Conservation (phyloP, 1,284 basidiomycete species). For the Fomes fomentarius region DNA sequence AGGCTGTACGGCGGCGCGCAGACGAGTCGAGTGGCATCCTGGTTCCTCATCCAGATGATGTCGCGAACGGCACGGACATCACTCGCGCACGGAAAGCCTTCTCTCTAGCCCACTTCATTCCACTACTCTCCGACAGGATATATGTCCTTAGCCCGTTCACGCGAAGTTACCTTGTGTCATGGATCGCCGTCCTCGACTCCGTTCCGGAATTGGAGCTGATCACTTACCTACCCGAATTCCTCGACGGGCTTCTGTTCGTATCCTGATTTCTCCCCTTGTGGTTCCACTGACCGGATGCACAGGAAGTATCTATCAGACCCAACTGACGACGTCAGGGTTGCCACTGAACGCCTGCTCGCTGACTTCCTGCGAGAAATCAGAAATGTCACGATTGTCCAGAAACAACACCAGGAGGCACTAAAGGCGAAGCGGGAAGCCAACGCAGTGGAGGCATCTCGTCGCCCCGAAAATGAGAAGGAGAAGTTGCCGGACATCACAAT, state of each 20-base stretch:
- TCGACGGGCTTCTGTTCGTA: constrained; percentile 92
- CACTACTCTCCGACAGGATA: constrained; percentile 90
- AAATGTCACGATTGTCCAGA: constrained; percentile 78
- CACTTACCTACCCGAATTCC: constrained; percentile 91
- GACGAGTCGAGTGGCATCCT: constrained; percentile 51
- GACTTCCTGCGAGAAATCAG: constrained; percentile 93
- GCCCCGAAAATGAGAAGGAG: constrained; percentile 30
- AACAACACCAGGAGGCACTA: constrained; percentile 58
- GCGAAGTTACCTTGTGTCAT: constrained; percentile 93
- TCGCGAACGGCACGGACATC: constrained; percentile 47
- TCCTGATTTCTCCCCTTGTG: constrained; percentile 1
- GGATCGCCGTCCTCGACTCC: constrained; percentile 96
- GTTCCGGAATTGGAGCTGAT: constrained; percentile 97
- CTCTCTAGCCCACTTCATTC: constrained; percentile 94
- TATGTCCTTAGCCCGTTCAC: constrained; percentile 97
- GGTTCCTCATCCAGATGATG: constrained; percentile 62
- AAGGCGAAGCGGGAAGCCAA: constrained; percentile 46
- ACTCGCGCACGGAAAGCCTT: constrained; percentile 77
- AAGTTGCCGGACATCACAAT: constrained; percentile 34
- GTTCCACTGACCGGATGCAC: constrained; percentile 17
- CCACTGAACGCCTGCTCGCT: constrained; percentile 90
- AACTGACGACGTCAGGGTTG: constrained; percentile 90
- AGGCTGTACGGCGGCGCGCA: constrained; percentile 56
- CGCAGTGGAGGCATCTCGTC: constrained; percentile 43
- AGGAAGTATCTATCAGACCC: constrained; percentile 97